phyloP scores from a whole-genome alignment of 768 basidiomycete species.

The Tylopilus balloui region DNA sequence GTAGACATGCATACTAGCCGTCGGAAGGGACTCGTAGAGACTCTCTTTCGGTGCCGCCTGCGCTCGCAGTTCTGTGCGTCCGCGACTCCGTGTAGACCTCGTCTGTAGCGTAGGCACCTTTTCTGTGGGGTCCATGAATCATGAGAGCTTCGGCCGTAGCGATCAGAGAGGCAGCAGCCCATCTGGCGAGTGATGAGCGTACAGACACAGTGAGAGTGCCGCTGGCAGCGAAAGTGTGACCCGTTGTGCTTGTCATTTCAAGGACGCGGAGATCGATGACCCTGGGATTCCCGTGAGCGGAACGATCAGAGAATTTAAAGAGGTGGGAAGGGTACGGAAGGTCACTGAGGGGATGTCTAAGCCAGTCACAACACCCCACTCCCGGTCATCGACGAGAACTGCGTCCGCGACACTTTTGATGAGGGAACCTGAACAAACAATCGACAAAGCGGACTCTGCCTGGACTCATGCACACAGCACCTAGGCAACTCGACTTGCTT shows the following conservation, averaged over 20 bases:
- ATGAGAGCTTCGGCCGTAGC: constrained; percentile 42
- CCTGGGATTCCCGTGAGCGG: background rate
- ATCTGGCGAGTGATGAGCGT: constrained; percentile 38
- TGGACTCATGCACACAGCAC: constrained; percentile 6
- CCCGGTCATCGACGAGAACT: background rate
- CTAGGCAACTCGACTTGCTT: constrained; percentile 6
- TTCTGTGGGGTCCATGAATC: constrained; percentile 43
- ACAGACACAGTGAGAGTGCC: constrained; percentile 33
- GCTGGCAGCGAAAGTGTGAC: constrained; percentile 32
- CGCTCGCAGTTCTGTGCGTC: constrained; percentile 38
- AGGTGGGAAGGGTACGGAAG: background rate
- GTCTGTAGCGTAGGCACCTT: constrained; percentile 53
- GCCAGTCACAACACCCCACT: background rate
- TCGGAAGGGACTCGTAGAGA: constrained; percentile 40
- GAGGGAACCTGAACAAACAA: constrained; percentile 4
- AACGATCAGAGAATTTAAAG: background rate
- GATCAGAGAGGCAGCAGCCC: constrained; percentile 42
- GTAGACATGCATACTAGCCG: constrained; percentile 30
- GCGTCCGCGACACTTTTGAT: background rate
- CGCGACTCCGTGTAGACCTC: constrained; percentile 30
- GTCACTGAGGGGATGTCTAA: too few species aligned
- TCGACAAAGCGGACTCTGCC: background rate
- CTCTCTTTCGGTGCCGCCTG: constrained; percentile 43
- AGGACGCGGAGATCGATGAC: constrained; percentile 2
- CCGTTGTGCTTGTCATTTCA: constrained; percentile 18